Base-by-base conservation (phyloP, 768 basidiomycete species). In the Leccinum obscurum region DNA sequence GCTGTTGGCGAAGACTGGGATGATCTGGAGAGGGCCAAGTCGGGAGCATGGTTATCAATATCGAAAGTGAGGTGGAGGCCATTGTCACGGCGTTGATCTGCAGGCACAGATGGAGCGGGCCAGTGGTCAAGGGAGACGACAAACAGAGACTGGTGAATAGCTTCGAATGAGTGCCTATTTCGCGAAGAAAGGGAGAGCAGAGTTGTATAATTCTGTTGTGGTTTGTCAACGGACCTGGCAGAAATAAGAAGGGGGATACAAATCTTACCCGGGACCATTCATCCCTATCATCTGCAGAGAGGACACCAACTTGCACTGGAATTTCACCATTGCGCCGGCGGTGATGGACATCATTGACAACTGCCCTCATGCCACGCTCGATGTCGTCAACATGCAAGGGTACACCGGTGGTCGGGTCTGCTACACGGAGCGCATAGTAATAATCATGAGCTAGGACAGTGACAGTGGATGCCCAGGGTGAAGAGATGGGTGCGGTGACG, bases 261-360 rank as follows among this genome's bases (percentile, higher is more conserved):
- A 46, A 17, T 66, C 83, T 59, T 72, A 93, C 93, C 69, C 82
- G 76, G 8, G 89, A 82, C 95, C 95, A 97, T 11, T 71, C 77
- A 72, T 96, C 92, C 62, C 95, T 80, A 26, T 88, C 81, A 68
- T 95, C 93, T 3, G 89, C 86, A 24, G 86, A 92, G 50, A 97
- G 77, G 0, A 87, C 79, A 8, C 91, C 88, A 5, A 97, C 78
- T 28, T 83, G 80, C 4, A 85, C 72, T 0, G 89, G 80, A 13
- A 65, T 72, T 60, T 92, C 88, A 3, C 87, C 87, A 0, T 66
- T 72, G 4, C 75, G 72, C 7, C 79, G 72, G 37, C 87, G 80
- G 26, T 63, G 62, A 24, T 80, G 75, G 0, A 85, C 93, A 68
- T 97, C 94, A 2, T 66, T 57, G 1, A 83, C 82, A 3, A 82